Evolutionary conservation across 257 asterid genomes (phyloP).

Genomic region (Verbena officinalis): DNA sequence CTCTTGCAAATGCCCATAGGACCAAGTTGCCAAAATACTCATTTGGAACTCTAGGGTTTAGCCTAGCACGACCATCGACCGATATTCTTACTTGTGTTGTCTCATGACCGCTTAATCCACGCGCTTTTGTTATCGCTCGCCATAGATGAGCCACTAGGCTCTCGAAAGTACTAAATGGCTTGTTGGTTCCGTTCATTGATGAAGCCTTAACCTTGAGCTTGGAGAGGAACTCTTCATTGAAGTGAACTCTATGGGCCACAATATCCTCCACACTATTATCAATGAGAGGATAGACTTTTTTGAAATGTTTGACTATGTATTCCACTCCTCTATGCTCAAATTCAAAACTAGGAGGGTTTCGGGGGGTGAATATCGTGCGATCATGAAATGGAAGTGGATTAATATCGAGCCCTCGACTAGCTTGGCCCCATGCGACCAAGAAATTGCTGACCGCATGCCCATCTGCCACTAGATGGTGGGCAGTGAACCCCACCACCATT

Average conservation of each 20-base stretch:
- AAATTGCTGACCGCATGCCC: conserved; percentile 74
- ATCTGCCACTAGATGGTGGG: conserved; percentile 80
- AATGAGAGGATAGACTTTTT: conserved; percentile 38
- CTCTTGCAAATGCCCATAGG: conserved; percentile 72
- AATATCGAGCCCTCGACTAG: conserved; percentile 51
- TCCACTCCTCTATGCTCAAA: conserved; percentile 71
- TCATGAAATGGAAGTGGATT: conserved; percentile 57
- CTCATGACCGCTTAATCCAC: conserved; percentile 52
- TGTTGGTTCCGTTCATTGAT: conserved; percentile 34
- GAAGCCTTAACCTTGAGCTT: conserved; percentile 70
- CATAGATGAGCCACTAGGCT: conserved; percentile 84
- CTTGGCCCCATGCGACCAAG: conserved; percentile 87
- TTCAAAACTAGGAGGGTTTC: conserved; percentile 56
- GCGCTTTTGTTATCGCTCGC: conserved; percentile 73
- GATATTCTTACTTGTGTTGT: conserved; percentile 67
- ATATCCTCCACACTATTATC: conserved; percentile 48
- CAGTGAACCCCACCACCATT: conserved; percentile 72
- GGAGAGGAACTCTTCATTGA: conserved; percentile 53
- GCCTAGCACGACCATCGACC: conserved; percentile 70
- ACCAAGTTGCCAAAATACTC: conserved; percentile 82
- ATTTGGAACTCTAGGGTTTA: conserved; percentile 61
- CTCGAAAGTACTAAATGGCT: conserved; percentile 74
- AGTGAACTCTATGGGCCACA: conserved; percentile 61
- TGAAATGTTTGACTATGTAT: conserved; percentile 36
- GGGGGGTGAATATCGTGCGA: conserved; percentile 58